Evolutionary conservation across 2,329 filamentous ascomycete species (phyloP), one percentile per base, ranked within the genome.

Genomic region (Paecilomyces formosus): DNA sequence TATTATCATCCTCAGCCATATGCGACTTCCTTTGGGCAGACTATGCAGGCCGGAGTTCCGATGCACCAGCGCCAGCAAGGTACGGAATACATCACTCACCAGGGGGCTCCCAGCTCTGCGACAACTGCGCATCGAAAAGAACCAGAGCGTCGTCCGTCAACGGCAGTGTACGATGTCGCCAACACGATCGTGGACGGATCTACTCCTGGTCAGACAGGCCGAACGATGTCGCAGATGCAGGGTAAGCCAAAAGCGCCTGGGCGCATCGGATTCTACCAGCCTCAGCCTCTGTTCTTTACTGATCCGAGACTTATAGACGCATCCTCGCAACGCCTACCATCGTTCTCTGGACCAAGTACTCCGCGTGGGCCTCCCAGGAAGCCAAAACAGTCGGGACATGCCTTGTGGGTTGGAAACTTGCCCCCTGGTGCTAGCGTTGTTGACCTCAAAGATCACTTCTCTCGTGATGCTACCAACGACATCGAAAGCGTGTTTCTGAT

Each of bases 331-430:
- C 55, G 31, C 21, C 45, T 39, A 53, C n/a, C 45, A 7, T 13
- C 22, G 21, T 12, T 60, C 18, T 60, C 63, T 53, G 60, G 61
- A 15, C 65, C 72, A 9, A 74, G 66, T 15, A 69, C 77, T 2
- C 83, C 83, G 33, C 79, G 85, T 64, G 85, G 85, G n/a, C 85
- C 85, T 3, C 84, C 85, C 35, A 78, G 85, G 64, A 88, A 88
- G 66, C 85, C 85, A 6, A 85, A 82, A 66, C 83, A 87, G 69
- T 86, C 81, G 79, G 93, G 92, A 1, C 89, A 96, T 71, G 93
- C 93, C 0, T 86, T 97, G 21, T 97, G 94, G 93, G 90, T 97
- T 28, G 94, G 94, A 49, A 97, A 97, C 70, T 79, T 97, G 0
- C 92, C 93, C 3, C 89, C 90, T 0, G 88, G 90, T 54, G 89